Base-by-base conservation (phyloP, 176 grass and related monocot genomes). In the Ampelocalamus luodianensis region DNA sequence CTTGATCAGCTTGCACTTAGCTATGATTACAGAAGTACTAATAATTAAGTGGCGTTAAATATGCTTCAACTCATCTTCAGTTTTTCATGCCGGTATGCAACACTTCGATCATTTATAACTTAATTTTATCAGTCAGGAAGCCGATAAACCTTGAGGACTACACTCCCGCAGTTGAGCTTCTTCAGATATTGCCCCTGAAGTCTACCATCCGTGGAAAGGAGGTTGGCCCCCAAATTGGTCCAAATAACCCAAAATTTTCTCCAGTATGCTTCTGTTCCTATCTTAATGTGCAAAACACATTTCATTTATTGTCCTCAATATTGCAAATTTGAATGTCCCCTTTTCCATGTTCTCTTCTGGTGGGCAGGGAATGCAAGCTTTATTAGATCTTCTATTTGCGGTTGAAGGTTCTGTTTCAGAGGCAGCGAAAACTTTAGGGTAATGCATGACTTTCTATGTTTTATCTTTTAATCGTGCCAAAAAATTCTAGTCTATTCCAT, bases 301-400 rank as follows among this genome's bases (percentile, higher is more conserved):
- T n/a, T 79, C n/a, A 11, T 79, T 69, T 82, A 22, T 23, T 78
- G 17, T 40, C 26, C 13, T 71, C 10, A 49, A 6, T 4, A 22
- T 49, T 79, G 2, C 17, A 66, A 68, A 67, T 68, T 49, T 61
- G 9, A 61, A 74, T 50, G 7, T 4, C 20, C 14, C 5, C 22
- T n/a, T 86, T 42, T 43, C 7, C 15, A 9, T 56, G 50, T 67
- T 67, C n/a, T 72, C 48, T 71, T 39, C 64, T 1, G 37, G 64
- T 77, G 79, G 71, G 71, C 81, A 98, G 96, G 96, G 96, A 83
- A 95, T 98, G 93, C 93, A 98, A 84, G 91, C 93, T 92, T 89
- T 98, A 51, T 77, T 98, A 78, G 96, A 98, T 88, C 89, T 98
- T 80, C 81, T 95, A 66, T 92, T 69, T 88, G 91, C 93, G 82